phyloP scores from a whole-genome alignment of 306 rosid species.

The Inga oerstediana region DNA sequence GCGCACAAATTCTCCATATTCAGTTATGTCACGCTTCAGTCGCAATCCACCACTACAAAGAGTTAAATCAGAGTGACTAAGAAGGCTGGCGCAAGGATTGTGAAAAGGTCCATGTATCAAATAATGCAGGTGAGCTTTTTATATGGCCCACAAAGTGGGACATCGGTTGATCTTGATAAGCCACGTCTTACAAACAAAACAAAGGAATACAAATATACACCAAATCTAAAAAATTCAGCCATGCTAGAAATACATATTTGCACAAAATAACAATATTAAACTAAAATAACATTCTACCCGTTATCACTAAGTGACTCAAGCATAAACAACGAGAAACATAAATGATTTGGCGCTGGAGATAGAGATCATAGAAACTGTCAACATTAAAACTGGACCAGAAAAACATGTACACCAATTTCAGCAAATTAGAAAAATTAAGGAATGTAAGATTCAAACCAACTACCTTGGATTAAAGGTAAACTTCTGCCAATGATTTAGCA shows the following conservation, averaged over 20 bases:
- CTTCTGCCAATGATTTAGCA: conserved; percentile 91
- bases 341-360: neutral
- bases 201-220: neutral
- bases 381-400: conserved; percentile 14
- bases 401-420: conserved; percentile 11
- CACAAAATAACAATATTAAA: neutral
- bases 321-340: conserved; percentile 33
- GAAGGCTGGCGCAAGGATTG: neutral
- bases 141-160: neutral
- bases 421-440: conserved; percentile 12
- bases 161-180: neutral
- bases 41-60: conserved; percentile 85
- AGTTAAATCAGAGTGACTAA: neutral
- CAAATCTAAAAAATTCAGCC: neutral
- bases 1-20: conserved; percentile 96
- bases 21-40: conserved; percentile 98
- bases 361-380: conserved; percentile 23
- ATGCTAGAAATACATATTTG: neutral
- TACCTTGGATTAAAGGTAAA: conserved; percentile 98
- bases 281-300: neutral
- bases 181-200: neutral
- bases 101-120: neutral
- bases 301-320: conserved; percentile 1
- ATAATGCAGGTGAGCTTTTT: neutral
- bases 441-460: conserved; percentile 38